Evolutionary conservation across 768 basidiomycete species (phyloP).

Genomic region (Fibroporia radiculosa): DNA sequence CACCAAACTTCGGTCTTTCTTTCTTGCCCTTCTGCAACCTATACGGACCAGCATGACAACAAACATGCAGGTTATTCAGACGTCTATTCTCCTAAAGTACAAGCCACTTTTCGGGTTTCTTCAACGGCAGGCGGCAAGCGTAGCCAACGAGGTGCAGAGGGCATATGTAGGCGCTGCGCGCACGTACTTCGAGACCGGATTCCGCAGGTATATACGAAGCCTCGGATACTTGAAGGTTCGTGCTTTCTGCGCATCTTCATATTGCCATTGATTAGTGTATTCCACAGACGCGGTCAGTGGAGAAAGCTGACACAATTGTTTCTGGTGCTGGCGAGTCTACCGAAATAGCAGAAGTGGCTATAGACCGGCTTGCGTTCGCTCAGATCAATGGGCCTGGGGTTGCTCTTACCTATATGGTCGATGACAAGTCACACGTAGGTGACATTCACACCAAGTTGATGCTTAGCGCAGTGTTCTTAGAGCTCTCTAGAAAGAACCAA

Average conservation of each 20-base stretch:
- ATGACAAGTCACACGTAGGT: conserved; percentile 80
- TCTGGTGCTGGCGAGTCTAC: conserved; percentile 35
- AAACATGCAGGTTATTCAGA: conserved; percentile 90
- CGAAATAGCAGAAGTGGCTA: conserved; percentile 30
- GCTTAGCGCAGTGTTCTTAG: neutral
- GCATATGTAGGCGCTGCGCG: conserved; percentile 79
- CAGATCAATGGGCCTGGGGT: conserved; percentile 76
- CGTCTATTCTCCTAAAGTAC: conserved; percentile 79
- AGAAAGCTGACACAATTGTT: conserved; percentile 64
- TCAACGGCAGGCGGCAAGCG: conserved; percentile 69
- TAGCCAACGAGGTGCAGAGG: conserved; percentile 83
- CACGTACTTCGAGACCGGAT: conserved; percentile 93
- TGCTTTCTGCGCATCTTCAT: no score
- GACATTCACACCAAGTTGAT: neutral
- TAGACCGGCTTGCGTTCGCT: conserved; percentile 55
- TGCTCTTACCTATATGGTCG: conserved; percentile 81
- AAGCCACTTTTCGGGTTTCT: conserved; percentile 77
- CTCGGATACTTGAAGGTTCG: conserved; percentile 71
- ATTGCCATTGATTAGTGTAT: neutral
- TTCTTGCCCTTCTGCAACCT: conserved; percentile 76
- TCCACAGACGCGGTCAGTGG: conserved; percentile 52
- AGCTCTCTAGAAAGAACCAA: conserved; percentile 62
- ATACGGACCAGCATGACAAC: conserved; percentile 79
- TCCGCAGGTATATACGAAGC: conserved; percentile 81
- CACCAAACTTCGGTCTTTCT: conserved; percentile 81